Evolutionary conservation across 2,329 filamentous ascomycete species (phyloP), one percentile per base, ranked within the genome.

Genomic region (Davidsoniella eucalypti): DNA sequence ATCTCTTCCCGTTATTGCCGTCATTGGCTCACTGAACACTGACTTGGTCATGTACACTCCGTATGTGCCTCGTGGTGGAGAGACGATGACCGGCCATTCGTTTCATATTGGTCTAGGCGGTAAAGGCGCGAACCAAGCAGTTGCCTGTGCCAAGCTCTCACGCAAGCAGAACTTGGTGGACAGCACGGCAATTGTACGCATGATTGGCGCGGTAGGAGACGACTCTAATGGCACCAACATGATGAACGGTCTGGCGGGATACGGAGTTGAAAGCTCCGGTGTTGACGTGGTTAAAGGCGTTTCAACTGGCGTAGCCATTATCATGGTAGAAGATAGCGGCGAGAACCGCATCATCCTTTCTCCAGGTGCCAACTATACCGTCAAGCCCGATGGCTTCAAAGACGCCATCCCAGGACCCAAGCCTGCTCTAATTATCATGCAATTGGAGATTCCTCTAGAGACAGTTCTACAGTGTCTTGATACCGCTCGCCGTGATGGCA

Each of bases 61-160:
- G 1, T 77, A 81, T 12, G 69, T 84, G n/a, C 82, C 82, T 0
- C 65, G 67, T 2, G 71, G 73, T 2, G 83, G 82, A 47, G 82
- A 87, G 61, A 87, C 82, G 0, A 67, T 87, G 8, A 80, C 76
- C 10, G 72, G 78, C 29, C 69, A 71, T 54, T 82, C 75, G 72
- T 76, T 55, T 38, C 40, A 50, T 26, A 51, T 49, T 4, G 51
- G 51, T 2, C 37, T 53, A 23, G 83, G 82, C 44, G 82, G 83
- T 14, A 87, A 87, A 65, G 82, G 82, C 41, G 81, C 81, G 33
- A 87, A 86, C 61, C 82, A 86, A 66, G 81, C 80, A 3, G 79
- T 84, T 37, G 79, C 80, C 6, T 78, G 75, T 58, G 52, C 52
- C 16, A 73, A 80, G 10, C 67, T 82, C 8, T 80, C 77, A 2